These are phyloP conservation scores for Monocercomonoides exilis DNA, from an alignment of 78 protist genomes.

Conservation along the genomic window DNA sequence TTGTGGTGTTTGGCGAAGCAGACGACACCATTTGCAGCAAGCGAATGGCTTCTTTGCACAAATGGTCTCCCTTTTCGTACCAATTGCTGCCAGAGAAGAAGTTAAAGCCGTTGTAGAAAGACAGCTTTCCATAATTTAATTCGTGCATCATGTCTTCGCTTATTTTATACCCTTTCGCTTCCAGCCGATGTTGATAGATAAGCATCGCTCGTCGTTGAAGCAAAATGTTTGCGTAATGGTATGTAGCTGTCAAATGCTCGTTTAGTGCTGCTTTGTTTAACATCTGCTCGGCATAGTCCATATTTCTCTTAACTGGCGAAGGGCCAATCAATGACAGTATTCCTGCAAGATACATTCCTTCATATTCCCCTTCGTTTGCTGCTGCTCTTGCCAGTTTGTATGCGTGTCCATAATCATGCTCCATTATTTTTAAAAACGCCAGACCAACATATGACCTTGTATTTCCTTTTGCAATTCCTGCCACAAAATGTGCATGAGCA, in stretches of 20 bases:
- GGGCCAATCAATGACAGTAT: not conserved
- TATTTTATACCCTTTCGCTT: no score
- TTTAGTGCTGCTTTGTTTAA: not conserved
- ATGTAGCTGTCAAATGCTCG: not conserved
- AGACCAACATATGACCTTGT: not conserved
- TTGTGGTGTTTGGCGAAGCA: not conserved
- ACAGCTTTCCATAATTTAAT: no score
- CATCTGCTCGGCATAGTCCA: not conserved
- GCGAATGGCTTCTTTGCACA: not conserved
- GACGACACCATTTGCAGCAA: not conserved
- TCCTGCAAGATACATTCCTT: not conserved
- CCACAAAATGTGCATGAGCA: not conserved
- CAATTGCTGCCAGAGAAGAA: no score
- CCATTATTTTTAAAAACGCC: not conserved
- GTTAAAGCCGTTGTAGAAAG: no score
- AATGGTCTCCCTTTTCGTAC: not conserved
- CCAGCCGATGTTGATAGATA: no score
- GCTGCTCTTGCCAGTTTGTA: not conserved
- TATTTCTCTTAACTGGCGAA: not conserved
- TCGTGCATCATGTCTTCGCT: no score
- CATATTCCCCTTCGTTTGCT: not conserved
- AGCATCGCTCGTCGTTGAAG: not conserved
- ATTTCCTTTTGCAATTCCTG: not conserved
- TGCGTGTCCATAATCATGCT: not conserved
- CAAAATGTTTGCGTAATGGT: not conserved